phyloP scores from a whole-genome alignment of 768 basidiomycete genomes.

The Pulveroboletus frians region DNA sequence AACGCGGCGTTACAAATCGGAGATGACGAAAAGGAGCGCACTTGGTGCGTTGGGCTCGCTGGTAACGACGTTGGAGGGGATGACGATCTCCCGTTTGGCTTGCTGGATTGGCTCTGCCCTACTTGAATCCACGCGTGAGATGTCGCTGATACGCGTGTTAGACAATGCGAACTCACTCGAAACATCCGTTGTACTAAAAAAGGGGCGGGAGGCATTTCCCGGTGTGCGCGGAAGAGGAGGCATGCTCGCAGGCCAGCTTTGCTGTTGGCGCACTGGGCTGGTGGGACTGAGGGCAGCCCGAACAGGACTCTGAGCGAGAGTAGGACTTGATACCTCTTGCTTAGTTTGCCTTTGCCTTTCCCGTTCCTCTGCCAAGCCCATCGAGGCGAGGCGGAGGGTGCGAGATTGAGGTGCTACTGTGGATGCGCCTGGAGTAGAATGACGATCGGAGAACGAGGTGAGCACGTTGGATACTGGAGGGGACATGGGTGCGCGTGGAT shows the following conservation, averaged over 20 bases:
- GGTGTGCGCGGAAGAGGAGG: conserved; percentile 29
- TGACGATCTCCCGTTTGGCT: conserved; percentile 11
- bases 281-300: conserved; percentile 4
- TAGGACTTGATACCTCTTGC: conserved; percentile 1
- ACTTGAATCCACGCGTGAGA: conserved; percentile 5
- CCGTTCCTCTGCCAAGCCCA: conserved; percentile 21
- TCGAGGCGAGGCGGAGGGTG: conserved; percentile 32
- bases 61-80: conserved; percentile 16
- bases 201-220: conserved; percentile 7
- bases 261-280: conserved; percentile 18
- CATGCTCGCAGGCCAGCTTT: conserved; percentile 19
- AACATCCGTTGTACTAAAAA: conserved; percentile 11
- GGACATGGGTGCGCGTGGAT: conserved; percentile 4
- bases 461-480: conserved; percentile 9
- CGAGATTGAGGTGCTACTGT: conserved; percentile 21
- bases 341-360: conserved; percentile 12
- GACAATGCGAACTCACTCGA: conserved; percentile 10
- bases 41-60: conserved; percentile 18
- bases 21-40: conserved; percentile 16
- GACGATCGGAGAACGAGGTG: conserved; percentile 5
- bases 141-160: neutral
- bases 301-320: conserved; percentile 12
- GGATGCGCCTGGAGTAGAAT: conserved; percentile 1
- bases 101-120: conserved; percentile 4
- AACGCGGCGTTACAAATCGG: conserved; percentile 14